Conservation (phyloP, 768 basidiomycete genomes). For the Kwoniella newhampshirensis region DNA sequence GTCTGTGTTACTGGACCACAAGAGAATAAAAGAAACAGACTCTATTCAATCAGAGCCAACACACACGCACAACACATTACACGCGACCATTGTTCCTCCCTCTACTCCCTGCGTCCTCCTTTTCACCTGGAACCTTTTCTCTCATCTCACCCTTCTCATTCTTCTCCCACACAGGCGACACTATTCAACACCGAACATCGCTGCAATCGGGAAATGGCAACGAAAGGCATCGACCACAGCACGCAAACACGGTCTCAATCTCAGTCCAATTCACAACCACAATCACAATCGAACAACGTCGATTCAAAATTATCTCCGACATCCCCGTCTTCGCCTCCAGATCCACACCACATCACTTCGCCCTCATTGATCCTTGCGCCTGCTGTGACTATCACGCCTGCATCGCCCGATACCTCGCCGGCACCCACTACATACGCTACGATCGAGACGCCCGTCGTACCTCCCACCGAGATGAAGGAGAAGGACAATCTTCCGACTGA, state of each 20-base stretch:
- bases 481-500: constrained; percentile 22
- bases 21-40: no score
- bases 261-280: neutral
- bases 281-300: constrained; percentile 8
- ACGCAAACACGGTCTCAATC: neutral
- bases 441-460: neutral
- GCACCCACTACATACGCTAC: constrained; percentile 1
- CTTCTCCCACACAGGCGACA: no score
- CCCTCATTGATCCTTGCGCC: neutral
- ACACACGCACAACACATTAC: no score
- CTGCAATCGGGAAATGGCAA: no score
- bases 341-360: neutral
- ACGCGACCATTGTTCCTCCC: no score
- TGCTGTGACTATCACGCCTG: constrained; percentile 13
- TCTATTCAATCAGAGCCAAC: no score
- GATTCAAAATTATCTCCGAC: constrained; percentile 1
- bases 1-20: no score
- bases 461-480: constrained; percentile 19
- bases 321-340: neutral
- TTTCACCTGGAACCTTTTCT: no score
- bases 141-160: no score
- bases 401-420: constrained; percentile 11
- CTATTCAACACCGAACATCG: no score
- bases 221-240: neutral
- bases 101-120: no score